Evolutionary conservation across 768 basidiomycete species (phyloP).

Genomic region (Kockovaella imperatae): DNA sequence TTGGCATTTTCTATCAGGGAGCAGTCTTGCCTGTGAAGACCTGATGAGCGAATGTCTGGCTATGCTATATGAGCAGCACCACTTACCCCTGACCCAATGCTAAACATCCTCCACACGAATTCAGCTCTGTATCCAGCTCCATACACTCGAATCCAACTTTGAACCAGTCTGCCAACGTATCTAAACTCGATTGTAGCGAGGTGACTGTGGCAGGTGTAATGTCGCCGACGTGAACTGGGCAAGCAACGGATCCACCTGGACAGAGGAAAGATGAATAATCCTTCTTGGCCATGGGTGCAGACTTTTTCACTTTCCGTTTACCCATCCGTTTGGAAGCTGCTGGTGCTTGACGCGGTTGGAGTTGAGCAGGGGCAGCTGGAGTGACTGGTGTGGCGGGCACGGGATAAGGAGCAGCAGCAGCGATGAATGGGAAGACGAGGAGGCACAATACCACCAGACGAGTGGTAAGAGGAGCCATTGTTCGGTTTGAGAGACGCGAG

Average conservation of each 20-base stretch:
- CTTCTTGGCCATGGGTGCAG: slow-evolving; percentile 35
- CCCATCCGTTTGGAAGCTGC: slow-evolving; percentile 36
- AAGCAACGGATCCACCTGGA: slow-evolving; percentile 38
- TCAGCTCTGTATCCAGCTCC: slow-evolving; percentile 41
- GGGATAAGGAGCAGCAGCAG: slow-evolving; percentile 11
- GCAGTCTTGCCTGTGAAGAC: slow-evolving; percentile 38
- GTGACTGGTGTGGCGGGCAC: slow-evolving; percentile 12
- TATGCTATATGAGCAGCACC: slow-evolving; percentile 1
- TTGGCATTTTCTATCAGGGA: slow-evolving; percentile 33
- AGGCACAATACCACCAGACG: slow-evolving; percentile 22
- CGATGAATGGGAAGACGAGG: slow-evolving; percentile 22
- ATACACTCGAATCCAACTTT: slow-evolving; percentile 45
- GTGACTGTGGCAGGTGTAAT: slow-evolving; percentile 19
- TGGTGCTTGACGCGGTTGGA: slow-evolving; percentile 27
- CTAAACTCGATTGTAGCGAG: slow-evolving; percentile 25
- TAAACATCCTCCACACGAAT: slow-evolving; percentile 44
- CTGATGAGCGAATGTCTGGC: background rate
- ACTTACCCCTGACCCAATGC: slow-evolving; percentile 42
- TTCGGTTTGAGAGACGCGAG: too few species aligned
- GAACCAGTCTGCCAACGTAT: slow-evolving; percentile 44
- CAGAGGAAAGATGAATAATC: slow-evolving; percentile 46
- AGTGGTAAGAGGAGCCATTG: slow-evolving; percentile 14
- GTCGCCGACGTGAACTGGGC: slow-evolving; percentile 29
- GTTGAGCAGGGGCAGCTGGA: slow-evolving; percentile 18
- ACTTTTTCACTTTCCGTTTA: slow-evolving; percentile 19